phyloP scores from a whole-genome alignment of 2,329 filamentous ascomycete genomes.

The Penicillium nordicum region DNA sequence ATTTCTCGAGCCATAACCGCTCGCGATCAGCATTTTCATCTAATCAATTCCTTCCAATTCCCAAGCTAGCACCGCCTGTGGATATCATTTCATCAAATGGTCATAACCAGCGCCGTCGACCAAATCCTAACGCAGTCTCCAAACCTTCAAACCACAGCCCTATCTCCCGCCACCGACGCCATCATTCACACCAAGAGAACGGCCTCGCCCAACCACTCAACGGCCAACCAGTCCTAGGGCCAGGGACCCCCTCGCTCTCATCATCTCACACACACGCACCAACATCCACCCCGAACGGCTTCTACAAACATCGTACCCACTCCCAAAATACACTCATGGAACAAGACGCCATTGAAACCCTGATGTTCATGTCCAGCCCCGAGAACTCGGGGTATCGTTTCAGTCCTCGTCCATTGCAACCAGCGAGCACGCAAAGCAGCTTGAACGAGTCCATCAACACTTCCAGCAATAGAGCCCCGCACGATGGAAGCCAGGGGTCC shows the following conservation, averaged over 20 bases:
- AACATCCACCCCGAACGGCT: conserved; percentile 23
- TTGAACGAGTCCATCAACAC: conserved; percentile 25
- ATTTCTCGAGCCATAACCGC: conserved; percentile 12
- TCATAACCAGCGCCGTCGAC: conserved; percentile 34
- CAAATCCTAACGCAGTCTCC: conserved; percentile 35
- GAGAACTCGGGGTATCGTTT: conserved; percentile 46
- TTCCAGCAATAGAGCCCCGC: conserved; percentile 3
- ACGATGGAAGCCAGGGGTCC: conserved; percentile 16
- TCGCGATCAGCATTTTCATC: conserved; percentile 20
- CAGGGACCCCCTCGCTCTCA: conserved; percentile 33
- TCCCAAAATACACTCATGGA: conserved; percentile 48
- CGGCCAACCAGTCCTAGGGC: conserved; percentile 22
- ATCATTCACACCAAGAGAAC: conserved; percentile 34
- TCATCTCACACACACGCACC: conserved; percentile 18
- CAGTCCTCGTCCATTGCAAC: conserved; percentile 30
- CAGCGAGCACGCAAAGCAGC: conserved; percentile 22
- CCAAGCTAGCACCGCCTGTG: conserved; percentile 44
- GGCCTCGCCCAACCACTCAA: conserved; percentile 18
- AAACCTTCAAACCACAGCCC: conserved; percentile 18
- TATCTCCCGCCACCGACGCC: conserved; percentile 29
- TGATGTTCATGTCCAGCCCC: conserved; percentile 51
- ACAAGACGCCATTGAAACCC: conserved; percentile 50
- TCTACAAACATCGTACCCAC: conserved; percentile 33
- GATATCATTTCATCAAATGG: conserved; percentile 39
- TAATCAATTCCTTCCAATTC: conserved; percentile 21